Conservation (phyloP, 2,329 filamentous ascomycete genomes). For the Nemania sp. region DNA sequence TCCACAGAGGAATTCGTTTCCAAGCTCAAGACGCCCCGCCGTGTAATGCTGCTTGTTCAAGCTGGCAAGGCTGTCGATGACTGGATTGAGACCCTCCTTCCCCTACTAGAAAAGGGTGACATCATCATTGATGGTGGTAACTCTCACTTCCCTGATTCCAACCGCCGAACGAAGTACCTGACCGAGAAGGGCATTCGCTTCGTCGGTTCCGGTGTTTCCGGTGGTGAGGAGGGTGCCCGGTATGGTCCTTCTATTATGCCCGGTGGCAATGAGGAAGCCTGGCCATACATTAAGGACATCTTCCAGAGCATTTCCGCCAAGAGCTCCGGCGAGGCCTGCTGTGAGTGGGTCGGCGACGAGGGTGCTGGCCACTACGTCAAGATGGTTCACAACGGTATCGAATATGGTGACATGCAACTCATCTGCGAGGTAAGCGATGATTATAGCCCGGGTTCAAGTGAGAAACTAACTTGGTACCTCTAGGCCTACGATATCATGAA, state of each 20-base stretch:
- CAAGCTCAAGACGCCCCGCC: slow-evolving; percentile 97
- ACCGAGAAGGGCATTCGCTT: slow-evolving; percentile 89
- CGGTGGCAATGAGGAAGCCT: slow-evolving; percentile 97
- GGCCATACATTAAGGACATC: slow-evolving; percentile 98
- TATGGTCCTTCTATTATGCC: slow-evolving; percentile 99
- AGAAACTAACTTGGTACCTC: slow-evolving; percentile 22
- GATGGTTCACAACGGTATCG: slow-evolving; percentile 99
- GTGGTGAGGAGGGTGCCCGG: slow-evolving; percentile 98
- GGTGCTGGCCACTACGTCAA: slow-evolving; percentile 99
- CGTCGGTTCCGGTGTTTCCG: slow-evolving; percentile 96
- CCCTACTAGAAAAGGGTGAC: slow-evolving; percentile 84
- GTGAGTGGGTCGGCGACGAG: slow-evolving; percentile 99
- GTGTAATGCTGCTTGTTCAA: slow-evolving; percentile 99
- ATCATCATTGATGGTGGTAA: slow-evolving; percentile 99
- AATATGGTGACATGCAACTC: slow-evolving; percentile 99
- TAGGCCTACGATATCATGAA: slow-evolving; percentile 99
- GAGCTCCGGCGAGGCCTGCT: slow-evolving; percentile 97
- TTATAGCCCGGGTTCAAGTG: background rate
- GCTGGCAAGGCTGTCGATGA: slow-evolving; percentile 97
- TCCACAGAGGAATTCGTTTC: slow-evolving; percentile 92
- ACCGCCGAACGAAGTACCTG: slow-evolving; percentile 94
- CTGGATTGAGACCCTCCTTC: slow-evolving; percentile 96
- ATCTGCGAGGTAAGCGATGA: slow-evolving; percentile 87
- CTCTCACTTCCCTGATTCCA: slow-evolving; percentile 99
- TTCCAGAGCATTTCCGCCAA: slow-evolving; percentile 98